phyloP scores from a whole-genome alignment of 148 eudicot genomes.

The Amaranthus hypochondriacus region DNA sequence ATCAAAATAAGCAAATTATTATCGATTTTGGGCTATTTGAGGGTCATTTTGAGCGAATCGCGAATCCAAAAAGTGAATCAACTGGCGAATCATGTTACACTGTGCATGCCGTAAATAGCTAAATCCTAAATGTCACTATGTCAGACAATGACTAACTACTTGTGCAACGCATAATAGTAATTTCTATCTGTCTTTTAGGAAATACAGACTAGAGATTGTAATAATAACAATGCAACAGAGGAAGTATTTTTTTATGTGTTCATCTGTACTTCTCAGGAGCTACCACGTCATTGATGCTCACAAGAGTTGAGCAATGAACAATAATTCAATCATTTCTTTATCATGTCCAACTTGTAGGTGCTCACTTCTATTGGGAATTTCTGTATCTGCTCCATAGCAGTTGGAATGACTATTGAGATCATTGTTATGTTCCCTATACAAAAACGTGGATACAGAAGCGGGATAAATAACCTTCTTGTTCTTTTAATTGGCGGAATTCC shows the following conservation, averaged over 20 bases:
- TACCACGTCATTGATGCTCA: neutral
- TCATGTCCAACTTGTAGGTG: conserved; percentile 37
- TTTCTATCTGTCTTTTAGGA: neutral
- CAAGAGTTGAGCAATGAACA: conserved; percentile 3
- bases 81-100: no score
- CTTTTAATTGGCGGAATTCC: conserved; percentile 81
- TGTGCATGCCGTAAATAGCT: no score
- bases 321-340: neutral
- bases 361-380: conserved; percentile 78
- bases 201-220: neutral
- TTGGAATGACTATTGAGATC: conserved; percentile 64
- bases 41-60: no score
- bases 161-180: neutral
- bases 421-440: conserved; percentile 66
- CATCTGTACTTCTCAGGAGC: neutral
- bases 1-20: no score
- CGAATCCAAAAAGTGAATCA: no score
- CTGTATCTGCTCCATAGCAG: conserved; percentile 74
- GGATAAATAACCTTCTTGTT: conserved; percentile 78
- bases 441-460: conserved; percentile 53
- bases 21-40: no score
- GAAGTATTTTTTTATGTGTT: no score
- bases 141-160: neutral
- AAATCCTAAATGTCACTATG: no score
- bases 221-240: neutral